Evolutionary conservation across 2,329 filamentous ascomycete species (phyloP), one percentile per base, ranked within the genome.

Genomic region (Pyrenochaeta sp.): DNA sequence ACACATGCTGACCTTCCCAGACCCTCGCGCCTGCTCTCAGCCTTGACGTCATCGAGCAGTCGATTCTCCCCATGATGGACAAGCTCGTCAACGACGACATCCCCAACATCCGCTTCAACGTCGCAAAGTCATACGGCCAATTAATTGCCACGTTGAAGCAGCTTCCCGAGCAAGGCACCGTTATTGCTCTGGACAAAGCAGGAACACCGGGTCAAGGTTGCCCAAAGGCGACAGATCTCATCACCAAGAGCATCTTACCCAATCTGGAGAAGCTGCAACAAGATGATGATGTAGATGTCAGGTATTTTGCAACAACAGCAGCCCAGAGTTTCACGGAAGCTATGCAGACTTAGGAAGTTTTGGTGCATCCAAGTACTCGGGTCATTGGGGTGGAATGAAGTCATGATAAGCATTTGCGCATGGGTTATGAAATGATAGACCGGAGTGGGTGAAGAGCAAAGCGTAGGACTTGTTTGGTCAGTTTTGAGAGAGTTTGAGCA

Each of bases 81-180:
- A 92, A 94, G 80, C 90, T 99, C 49, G 92, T 96, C 46, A 85
- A 87, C 40, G 95, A 99, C 73, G 92, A 96, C 39, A 99, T 99
- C 60, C 95, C 95, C 64, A 99, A 99, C 80, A 99, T 99, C 75
- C 92, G 95, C 45, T 99, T 99, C 85, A 99, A 99, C 77, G 95
- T 99, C 42, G 95, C 95, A 67, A 99, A 99, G 82, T 98, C 95
- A 41, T 99, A 98, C 74, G 87, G 88, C 18, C 89, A 95, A 45
- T 82, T 99, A 54, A 92, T 98, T 69, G 88, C 90, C 66, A 92
- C 93, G n/a, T 84, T 99, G 71, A 92, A 94, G 78, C 90, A 92
- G 66, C 84, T 99, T 50, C 94, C 95, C 2, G 90, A 93, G 49
- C 85, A 95, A 72, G 92, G 92, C 57, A 98, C 94, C 12, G 83